Percentiles rank a stretch among this genome's conserved stretches.
Conservation (phyloP, 1,139 yeast genomes). For the Scheffersomyces lignicola region DNA sequence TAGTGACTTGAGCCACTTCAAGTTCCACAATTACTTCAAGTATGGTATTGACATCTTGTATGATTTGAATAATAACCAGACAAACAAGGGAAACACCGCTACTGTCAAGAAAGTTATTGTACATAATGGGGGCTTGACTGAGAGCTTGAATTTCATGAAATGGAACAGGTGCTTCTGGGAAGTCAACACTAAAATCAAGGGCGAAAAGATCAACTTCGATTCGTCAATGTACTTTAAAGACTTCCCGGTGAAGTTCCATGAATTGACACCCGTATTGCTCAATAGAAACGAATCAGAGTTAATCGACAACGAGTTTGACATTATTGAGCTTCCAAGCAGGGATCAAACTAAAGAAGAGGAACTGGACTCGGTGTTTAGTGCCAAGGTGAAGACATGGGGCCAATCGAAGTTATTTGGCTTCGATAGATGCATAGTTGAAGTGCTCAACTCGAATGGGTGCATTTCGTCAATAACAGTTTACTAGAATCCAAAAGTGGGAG, state of each 20-base stretch:
- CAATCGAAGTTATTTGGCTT: conserved; percentile 50
- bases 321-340: conserved; percentile 22
- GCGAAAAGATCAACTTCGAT: conserved; percentile 17
- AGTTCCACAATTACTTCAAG: conserved; percentile 57
- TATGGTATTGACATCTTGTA: conserved; percentile 57
- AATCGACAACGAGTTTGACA: conserved; percentile 38
- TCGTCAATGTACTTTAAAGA: conserved; percentile 36
- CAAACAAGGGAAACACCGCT: conserved; percentile 12
- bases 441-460: conserved; percentile 31
- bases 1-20: conserved; percentile 19
- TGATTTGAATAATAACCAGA: conserved; percentile 30
- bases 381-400: conserved; percentile 46
- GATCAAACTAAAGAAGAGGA: conserved; percentile 11
- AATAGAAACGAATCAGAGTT: conserved; percentile 53
- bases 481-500: conserved; percentile 4
- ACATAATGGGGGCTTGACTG: conserved; percentile 53
- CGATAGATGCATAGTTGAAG: conserved; percentile 53
- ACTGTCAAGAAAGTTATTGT: conserved; percentile 38
- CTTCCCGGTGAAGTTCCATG: conserved; percentile 23
- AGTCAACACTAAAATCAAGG: conserved; percentile 11
- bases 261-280: conserved; percentile 42
- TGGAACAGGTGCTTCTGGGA: conserved; percentile 51
- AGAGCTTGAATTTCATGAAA: conserved; percentile 47
- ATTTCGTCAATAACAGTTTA: conserved; percentile 14
- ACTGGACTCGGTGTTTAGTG: conserved; percentile 4